Evolutionary conservation across 345 rosid genomes (phyloP).

Genomic region (Noccaea bulbosa): DNA sequence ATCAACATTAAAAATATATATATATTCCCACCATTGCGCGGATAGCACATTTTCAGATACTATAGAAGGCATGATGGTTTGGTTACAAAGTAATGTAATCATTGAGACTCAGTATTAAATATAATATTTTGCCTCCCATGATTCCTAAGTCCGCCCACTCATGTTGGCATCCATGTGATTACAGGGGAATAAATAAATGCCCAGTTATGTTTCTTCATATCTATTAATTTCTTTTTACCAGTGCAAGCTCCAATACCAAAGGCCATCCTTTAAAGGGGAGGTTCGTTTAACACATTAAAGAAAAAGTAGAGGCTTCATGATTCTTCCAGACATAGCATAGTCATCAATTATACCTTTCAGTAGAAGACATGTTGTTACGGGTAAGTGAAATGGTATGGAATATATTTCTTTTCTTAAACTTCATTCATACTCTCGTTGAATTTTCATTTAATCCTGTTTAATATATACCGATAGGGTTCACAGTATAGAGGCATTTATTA

Average conservation of each 20-base stretch:
- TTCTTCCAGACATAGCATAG: constrained; percentile 27
- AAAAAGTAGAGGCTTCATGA: constrained; percentile 30
- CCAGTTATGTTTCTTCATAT: constrained; percentile 23
- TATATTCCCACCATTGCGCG: neutral
- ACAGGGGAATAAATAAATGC: constrained; percentile 6
- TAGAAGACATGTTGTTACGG: constrained; percentile 29
- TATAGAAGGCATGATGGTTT: neutral
- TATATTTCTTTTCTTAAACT: constrained; percentile 31
- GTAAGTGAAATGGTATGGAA: constrained; percentile 37
- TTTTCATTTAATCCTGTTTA: neutral
- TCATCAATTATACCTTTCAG: constrained; percentile 4
- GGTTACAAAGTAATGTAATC: neutral
- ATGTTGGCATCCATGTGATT: constrained; percentile 39
- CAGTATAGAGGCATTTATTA: constrained; percentile 18
- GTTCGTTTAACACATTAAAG: constrained; percentile 30
- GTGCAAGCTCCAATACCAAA: constrained; percentile 43
- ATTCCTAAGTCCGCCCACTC: constrained; percentile 25
- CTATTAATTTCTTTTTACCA: constrained; percentile 12
- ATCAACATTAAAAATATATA: neutral
- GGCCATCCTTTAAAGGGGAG: constrained; percentile 42
- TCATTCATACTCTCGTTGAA: constrained; percentile 31
- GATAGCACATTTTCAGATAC: neutral
- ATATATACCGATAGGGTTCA: constrained; percentile 9
- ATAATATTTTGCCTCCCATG: neutral
- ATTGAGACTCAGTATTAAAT: constrained; percentile 23